Conservation (phyloP, 2,329 filamentous ascomycete genomes). For the Alternaria sp. region DNA sequence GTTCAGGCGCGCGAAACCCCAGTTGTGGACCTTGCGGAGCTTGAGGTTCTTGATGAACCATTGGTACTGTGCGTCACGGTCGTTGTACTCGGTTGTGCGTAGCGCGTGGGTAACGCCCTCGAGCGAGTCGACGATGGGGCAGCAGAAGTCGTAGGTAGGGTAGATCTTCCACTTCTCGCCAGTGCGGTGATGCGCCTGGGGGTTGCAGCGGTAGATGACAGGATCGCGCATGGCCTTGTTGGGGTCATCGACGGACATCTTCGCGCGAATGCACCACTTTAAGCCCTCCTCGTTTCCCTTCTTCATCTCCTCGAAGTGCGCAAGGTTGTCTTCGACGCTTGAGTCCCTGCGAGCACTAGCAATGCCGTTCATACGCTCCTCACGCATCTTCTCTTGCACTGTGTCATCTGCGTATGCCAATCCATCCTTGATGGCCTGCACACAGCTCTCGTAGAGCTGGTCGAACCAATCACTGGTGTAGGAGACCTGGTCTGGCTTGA, state of each 20-base stretch:
- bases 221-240: conserved; percentile 97
- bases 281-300: conserved; percentile 78
- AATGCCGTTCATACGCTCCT: conserved; percentile 84
- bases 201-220: conserved; percentile 95
- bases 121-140: conserved; percentile 79
- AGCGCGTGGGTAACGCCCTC: conserved; percentile 87
- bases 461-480: conserved; percentile 98
- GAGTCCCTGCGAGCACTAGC: conserved; percentile 82
- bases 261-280: conserved; percentile 91
- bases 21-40: conserved; percentile 80
- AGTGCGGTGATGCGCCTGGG: conserved; percentile 76
- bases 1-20: conserved; percentile 86
- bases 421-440: conserved; percentile 84
- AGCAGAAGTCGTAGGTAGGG: conserved; percentile 87
- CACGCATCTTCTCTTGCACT: conserved; percentile 84
- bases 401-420: conserved; percentile 96
- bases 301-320: conserved; percentile 94
- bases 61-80: conserved; percentile 85
- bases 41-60: conserved; percentile 81
- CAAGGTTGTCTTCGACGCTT: conserved; percentile 81
- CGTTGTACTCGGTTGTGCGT: conserved; percentile 85
- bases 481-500: conserved; percentile 84
- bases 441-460: conserved; percentile 83
- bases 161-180: conserved; percentile 84
- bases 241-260: conserved; percentile 87